Evolutionary conservation across 2,329 filamentous ascomycete species (phyloP), one percentile per base, ranked within the genome.

Genomic region (Cladosporium cucumerinum): DNA sequence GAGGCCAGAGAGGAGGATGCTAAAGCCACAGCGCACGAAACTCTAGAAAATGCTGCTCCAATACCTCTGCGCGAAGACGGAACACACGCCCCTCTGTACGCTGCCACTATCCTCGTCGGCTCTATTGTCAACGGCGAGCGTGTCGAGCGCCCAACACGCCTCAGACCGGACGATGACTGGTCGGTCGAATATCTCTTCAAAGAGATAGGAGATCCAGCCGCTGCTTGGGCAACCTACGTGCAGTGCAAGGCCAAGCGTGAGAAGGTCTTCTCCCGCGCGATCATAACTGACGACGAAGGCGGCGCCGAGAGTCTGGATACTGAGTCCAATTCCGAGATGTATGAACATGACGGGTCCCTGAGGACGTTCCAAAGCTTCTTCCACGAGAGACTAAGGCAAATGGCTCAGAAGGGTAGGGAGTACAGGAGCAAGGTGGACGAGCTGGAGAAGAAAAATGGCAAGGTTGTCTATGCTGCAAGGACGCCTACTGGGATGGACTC

Each of bases 131-230:
- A 95, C 72, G 88, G 85, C 21, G 62, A 79, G 14, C 84, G 85
- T 62, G 85, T 92, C 61, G 59, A 36, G 0, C 87, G 92, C 3
- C 90, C 92, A 0, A 68, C 77, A 1, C 70, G 81, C 0, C 74
- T 89, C 54, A 76, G 60, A 0, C 34, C 71, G 16, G 23, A 71
- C 0, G 83, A 87, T 68, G 72, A 79, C 8, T 97, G 93, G 93
- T 76, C 79, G 0, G 80, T 97, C n/a, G 87, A 95, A 70, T 97
- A 96, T 77, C 83, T 87, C 39, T 78, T 97, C 57, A 83, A 84
- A 54, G 89, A 93, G 68, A 80, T 93, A 1, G 61, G 77, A 0
- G 68, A 76, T 2, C 49, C 68, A 1, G 67, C 74, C 0, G 78
- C 80, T 11, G 85, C 84, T 1, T 76, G 75, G 66, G 76, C 64